A percentile compares a stretch with the other conserved stretches of the same genome.
These are phyloP conservation scores for Yarrowia bubula DNA, from an alignment of 805 yeast genomes.

Conservation along the genomic window DNA sequence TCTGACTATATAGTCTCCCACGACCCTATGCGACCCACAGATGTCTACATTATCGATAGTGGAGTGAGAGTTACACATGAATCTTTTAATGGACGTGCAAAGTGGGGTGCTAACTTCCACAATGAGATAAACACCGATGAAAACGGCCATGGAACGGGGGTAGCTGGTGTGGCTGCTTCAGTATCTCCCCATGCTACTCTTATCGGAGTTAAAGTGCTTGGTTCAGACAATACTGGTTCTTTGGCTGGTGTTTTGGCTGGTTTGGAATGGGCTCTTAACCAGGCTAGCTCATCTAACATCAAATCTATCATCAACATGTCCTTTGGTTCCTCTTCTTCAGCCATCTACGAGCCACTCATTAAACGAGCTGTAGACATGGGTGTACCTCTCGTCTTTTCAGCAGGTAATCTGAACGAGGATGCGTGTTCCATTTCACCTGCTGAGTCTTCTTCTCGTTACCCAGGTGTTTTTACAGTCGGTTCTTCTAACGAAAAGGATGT, in stretches of 20 bases:
- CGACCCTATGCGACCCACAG: conserved; percentile 77
- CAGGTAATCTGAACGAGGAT: neutral
- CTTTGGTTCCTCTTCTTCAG: neutral
- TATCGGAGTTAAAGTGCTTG: conserved; percentile 80
- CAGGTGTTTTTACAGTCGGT: neutral
- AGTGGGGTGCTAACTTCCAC: conserved; percentile 83
- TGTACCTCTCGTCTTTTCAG: neutral
- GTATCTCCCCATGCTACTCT: conserved; percentile 45
- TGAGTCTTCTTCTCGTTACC: neutral
- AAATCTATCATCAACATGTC: neutral
- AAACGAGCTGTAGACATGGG: neutral
- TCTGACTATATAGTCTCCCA: conserved; percentile 70
- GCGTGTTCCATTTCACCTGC: neutral
- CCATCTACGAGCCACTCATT: neutral
- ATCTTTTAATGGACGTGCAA: conserved; percentile 80
- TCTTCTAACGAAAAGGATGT: neutral
- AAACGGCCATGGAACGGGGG: conserved; percentile 95
- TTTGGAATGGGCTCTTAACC: neutral
- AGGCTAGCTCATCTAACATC: neutral
- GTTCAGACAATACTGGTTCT: conserved; percentile 78
- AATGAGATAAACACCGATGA: conserved; percentile 53
- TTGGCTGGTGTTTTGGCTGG: conserved; percentile 73
- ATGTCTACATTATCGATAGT: conserved; percentile 84
- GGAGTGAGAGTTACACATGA: conserved; percentile 74
- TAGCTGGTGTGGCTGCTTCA: conserved; percentile 87